These are phyloP conservation scores for Mortierella hygrophila DNA, from an alignment of 192 early-diverging fungal genomes.

Conservation along the genomic window DNA sequence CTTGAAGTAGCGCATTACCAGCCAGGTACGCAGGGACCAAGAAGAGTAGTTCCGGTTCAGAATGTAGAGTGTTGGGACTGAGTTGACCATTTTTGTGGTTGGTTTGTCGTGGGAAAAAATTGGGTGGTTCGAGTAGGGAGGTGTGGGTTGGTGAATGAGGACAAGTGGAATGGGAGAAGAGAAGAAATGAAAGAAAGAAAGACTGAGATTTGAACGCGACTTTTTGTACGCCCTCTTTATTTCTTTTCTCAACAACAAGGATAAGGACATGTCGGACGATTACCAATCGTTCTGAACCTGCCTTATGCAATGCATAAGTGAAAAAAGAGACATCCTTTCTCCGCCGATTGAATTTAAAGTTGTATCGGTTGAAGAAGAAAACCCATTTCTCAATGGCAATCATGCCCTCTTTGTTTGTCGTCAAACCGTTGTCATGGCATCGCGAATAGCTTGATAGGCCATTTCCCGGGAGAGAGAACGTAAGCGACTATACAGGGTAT, in stretches of 20 bases:
- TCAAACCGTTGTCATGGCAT: neutral
- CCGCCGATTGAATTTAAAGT: no score
- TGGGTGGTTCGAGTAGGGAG: neutral
- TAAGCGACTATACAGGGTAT: neutral
- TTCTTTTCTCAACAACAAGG: no score
- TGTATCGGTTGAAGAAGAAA: no score
- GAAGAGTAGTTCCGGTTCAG: slow-evolving; percentile 56
- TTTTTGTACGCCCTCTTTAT: neutral
- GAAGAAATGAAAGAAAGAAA: neutral
- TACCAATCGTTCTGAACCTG: neutral
- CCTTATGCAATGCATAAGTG: neutral
- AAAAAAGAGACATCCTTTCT: neutral
- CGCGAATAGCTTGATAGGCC: neutral
- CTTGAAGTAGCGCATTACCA: slow-evolving; percentile 25
- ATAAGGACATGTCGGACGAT: neutral
- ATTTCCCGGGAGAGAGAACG: neutral
- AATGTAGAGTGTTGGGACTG: slow-evolving; percentile 24
- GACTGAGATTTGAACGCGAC: neutral
- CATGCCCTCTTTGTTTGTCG: neutral
- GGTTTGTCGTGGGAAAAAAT: neutral
- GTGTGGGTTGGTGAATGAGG: neutral
- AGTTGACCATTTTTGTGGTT: neutral
- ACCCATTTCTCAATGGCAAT: neutral
- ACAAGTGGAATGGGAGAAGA: neutral
- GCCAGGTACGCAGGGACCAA: slow-evolving; percentile 56